phyloP scores from a whole-genome alignment of 352 stramenopile species.

The Phytophthora cajani region DNA sequence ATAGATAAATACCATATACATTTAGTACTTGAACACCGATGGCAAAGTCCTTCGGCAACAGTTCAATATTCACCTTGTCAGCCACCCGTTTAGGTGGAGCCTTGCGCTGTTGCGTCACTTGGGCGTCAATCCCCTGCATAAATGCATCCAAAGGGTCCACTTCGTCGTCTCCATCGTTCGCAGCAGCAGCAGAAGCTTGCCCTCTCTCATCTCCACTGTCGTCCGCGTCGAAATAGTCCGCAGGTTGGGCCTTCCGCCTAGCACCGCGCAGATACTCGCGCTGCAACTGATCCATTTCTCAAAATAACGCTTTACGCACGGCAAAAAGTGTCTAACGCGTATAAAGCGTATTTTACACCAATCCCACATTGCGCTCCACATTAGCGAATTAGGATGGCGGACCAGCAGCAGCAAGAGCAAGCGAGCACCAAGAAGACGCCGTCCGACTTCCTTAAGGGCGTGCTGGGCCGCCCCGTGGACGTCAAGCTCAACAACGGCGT shows the following conservation, averaged over 20 bases:
- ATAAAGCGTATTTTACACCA: constrained; percentile 9
- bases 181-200: background rate
- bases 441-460: constrained; percentile 92
- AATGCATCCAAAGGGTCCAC: constrained; percentile 88
- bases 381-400: constrained; percentile 36
- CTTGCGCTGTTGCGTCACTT: constrained; percentile 60
- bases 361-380: constrained; percentile 15
- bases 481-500: constrained; percentile 99
- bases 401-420: constrained; percentile 40
- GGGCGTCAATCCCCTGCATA: constrained; percentile 81
- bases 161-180: constrained; percentile 44
- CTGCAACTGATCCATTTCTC: constrained; percentile 47
- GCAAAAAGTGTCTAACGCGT: constrained; percentile 2
- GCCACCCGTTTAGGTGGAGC: constrained; percentile 27
- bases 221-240: constrained; percentile 77
- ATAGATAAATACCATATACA: background rate
- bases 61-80: constrained; percentile 42
- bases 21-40: background rate
- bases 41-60: background rate
- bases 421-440: constrained; percentile 83
- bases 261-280: constrained; percentile 68
- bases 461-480: constrained; percentile 95
- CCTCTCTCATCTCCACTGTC: constrained; percentile 44
- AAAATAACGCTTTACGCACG: constrained; percentile 12
- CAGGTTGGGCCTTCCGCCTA: constrained; percentile 52